Percentiles rank a stretch among this genome's conserved stretches.
Evolutionary conservation across 2,329 filamentous ascomycete genomes (phyloP).

Genomic region (Ampelomyces quisqualis): DNA sequence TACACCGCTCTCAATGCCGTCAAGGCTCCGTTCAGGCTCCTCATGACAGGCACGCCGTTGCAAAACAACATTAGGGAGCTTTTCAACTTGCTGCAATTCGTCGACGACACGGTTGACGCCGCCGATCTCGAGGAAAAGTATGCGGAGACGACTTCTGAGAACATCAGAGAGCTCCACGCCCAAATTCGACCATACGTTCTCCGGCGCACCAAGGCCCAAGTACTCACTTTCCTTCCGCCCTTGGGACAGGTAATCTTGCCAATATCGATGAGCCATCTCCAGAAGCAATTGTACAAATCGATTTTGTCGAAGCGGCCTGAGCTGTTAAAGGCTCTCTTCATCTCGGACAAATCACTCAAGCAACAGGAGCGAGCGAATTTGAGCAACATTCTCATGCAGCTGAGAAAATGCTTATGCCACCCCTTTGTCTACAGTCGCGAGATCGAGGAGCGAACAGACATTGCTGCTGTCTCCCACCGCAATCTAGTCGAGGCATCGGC

Average conservation of each 20-base stretch:
- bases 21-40: conserved; percentile 76
- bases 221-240: conserved; percentile 86
- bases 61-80: conserved; percentile 95
- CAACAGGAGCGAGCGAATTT: conserved; percentile 73
- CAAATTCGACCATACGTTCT: conserved; percentile 74
- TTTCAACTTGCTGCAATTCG: conserved; percentile 95
- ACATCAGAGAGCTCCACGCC: conserved; percentile 75
- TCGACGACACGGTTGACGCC: conserved; percentile 72
- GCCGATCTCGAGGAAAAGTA: conserved; percentile 73
- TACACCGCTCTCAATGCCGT: conserved; percentile 74
- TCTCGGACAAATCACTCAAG: conserved; percentile 60
- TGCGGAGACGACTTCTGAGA: conserved; percentile 76
- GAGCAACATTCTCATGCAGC: conserved; percentile 93
- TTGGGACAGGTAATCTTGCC: conserved; percentile 95
- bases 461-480: conserved; percentile 64
- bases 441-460: conserved; percentile 78
- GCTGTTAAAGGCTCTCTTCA: conserved; percentile 84
- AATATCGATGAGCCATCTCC: conserved; percentile 89
- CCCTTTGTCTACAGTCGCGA: conserved; percentile 90
- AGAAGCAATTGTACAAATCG: conserved; percentile 91
- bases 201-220: conserved; percentile 82
- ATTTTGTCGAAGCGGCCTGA: conserved; percentile 90
- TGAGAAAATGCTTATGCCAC: conserved; percentile 92
- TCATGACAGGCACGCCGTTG: conserved; percentile 85
- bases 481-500: conserved; percentile 90